A percentile compares a stretch with the other conserved stretches of the same genome.
Conservation (phyloP, 139 green algal genomes). For the Auxenochlorella pyrenoidosa region DNA sequence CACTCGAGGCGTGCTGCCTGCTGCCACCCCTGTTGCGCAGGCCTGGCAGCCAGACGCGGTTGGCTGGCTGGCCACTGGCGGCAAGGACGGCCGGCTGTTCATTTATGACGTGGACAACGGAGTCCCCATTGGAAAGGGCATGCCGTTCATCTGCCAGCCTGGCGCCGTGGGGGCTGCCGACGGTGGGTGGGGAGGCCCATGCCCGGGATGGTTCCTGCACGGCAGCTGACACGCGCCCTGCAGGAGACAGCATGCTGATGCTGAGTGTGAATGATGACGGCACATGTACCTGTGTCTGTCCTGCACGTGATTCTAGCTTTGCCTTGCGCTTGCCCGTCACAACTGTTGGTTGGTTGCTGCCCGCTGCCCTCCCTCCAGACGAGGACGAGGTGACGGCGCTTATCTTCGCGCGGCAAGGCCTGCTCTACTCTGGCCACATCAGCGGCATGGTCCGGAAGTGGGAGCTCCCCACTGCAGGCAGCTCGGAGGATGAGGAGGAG, state of each 20-base stretch:
- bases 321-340: not conserved
- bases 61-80: constrained; percentile 30
- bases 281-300: too few relatives aligned
- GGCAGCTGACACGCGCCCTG: too few relatives aligned
- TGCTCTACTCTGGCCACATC: constrained; percentile 25
- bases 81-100: constrained; percentile 31
- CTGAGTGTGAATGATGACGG: too few relatives aligned
- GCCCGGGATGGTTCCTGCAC: not conserved
- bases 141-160: constrained; percentile 32
- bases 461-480: constrained; percentile 18
- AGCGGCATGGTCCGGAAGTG: constrained; percentile 23
- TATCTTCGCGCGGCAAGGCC: not conserved
- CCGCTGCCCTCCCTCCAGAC: not conserved
- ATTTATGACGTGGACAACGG: constrained; percentile 24
- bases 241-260: too few relatives aligned
- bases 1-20: too few relatives aligned
- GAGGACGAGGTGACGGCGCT: constrained; percentile 40
- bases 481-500: constrained; percentile 17
- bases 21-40: not conserved
- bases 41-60: constrained; percentile 41
- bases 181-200: not conserved
- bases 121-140: not conserved
- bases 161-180: constrained; percentile 5
- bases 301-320: too few relatives aligned
- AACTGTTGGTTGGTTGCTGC: too few relatives aligned